These are phyloP conservation scores for Lonicera japonica DNA, from an alignment of 129 eudicot genomes.

Conservation along the genomic window DNA sequence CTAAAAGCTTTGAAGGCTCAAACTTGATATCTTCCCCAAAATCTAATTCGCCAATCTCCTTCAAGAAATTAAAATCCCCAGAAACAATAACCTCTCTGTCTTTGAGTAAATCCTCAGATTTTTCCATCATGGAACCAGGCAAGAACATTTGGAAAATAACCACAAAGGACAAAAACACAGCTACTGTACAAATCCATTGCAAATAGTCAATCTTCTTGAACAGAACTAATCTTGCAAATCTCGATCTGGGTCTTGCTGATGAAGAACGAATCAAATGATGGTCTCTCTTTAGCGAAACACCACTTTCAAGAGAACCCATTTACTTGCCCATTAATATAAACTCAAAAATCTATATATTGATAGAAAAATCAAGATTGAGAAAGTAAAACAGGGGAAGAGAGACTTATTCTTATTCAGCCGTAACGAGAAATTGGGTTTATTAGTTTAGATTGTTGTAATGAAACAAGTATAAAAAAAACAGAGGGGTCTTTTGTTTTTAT, in stretches of 20 bases:
- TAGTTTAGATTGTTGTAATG: neutral
- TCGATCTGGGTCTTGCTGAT: slow-evolving; percentile 61
- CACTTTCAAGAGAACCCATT: slow-evolving; percentile 89
- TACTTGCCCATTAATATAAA: slow-evolving; percentile 33
- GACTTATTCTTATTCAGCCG: no score
- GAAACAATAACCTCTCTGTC: slow-evolving; percentile 5
- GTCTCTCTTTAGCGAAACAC: slow-evolving; percentile 64
- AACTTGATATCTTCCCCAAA: slow-evolving; percentile 79
- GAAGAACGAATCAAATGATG: slow-evolving; percentile 41
- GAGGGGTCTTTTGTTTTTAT: no score
- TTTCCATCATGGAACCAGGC: slow-evolving; percentile 53
- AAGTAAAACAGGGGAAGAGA: neutral
- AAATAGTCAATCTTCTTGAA: slow-evolving; percentile 64
- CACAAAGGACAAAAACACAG: slow-evolving; percentile 59
- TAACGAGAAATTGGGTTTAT: neutral
- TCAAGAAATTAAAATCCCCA: slow-evolving; percentile 12
- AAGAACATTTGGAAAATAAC: slow-evolving; percentile 59
- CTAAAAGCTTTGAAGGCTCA: slow-evolving; percentile 53
- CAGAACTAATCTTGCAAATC: slow-evolving; percentile 61
- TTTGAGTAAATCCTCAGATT: slow-evolving; percentile 1
- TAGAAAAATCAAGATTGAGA: neutral
- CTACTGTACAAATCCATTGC: slow-evolving; percentile 67
- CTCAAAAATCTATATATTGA: neutral
- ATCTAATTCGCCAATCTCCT: slow-evolving; percentile 56
- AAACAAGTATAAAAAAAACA: neutral